Base-by-base conservation (phyloP, 257 asterid genomes). In the Scutellaria barbata region DNA sequence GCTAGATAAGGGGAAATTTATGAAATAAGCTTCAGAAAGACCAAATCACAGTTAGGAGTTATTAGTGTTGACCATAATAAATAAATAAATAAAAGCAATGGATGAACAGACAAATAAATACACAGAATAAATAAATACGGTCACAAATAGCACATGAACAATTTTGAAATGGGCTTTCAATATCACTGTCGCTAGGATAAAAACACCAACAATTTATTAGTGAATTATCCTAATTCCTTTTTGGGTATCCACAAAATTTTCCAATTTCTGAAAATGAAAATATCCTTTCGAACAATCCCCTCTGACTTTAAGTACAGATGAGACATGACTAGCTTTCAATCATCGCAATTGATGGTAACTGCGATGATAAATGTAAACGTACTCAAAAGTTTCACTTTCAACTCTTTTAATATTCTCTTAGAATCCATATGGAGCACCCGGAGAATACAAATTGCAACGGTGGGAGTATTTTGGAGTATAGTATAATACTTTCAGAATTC, bases 11-110 rank as follows among this genome's bases (percentile, higher is more conserved):
- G 56, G 14, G 57, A 55, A 65, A 17, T 61, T 41, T 25, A 55
- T 41, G 51, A 60, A 77, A 58, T 64, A 60, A 22, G 39, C 67
- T 45, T 69, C 54, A 51, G n/a, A 67, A 66, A 74, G 66, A 11
- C 39, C 74, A 70, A 58, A 53, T 25, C 16, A 62, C 37, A 22
- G 22, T 52, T 42, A 67, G 16, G 25, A 66, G 39, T 35, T 30
- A 62, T 33, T 12, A 43, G 45, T 57, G 40, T 16, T 13, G 17
- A 35, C 41, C 9, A 48, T 14, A 25, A 30, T 22, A 41, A 2
- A 40, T 39, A 35, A 47, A 43, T 11, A 9, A 17, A 51, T 46
- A 37, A 41, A 39, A 59, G 50, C 57, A 51, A 64, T 46, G 11
- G 72, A 16, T 10, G 41, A 69, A 47, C 53, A 62, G 17, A 42